Percentiles rank a stretch among this genome's conserved stretches.
phyloP scores from a whole-genome alignment of 805 yeast species.

The Millerozyma miso region DNA sequence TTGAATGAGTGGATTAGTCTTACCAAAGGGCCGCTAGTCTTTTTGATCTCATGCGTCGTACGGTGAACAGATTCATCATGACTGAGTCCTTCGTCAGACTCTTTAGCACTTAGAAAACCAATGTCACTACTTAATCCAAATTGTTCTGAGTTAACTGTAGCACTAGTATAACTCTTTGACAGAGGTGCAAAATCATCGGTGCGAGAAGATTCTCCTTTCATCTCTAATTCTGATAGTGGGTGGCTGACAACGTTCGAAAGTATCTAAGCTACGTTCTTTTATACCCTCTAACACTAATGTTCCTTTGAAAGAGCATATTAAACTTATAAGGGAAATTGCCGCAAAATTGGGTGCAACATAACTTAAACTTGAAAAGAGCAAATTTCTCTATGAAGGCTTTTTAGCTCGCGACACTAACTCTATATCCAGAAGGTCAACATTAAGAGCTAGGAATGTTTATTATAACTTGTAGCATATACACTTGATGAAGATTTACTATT shows the following conservation, averaged over 20 bases:
- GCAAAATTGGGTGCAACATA: slow-evolving; percentile 1
- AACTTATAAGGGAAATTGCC: slow-evolving; percentile 2
- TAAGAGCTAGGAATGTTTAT: not conserved
- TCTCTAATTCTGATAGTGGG: too few species aligned
- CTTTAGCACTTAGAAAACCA: not conserved
- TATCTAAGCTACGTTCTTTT: too few species aligned
- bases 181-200: not conserved
- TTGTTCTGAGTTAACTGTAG: not conserved
- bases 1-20: slow-evolving; percentile 7
- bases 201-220: too few species aligned
- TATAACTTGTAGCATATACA: not conserved
- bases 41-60: not conserved
- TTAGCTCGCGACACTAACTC: too few species aligned
- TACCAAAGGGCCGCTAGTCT: slow-evolving; percentile 1
- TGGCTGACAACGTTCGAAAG: too few species aligned
- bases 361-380: not conserved
- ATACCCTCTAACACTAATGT: too few species aligned
- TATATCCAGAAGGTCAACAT: not conserved
- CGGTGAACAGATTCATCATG: not conserved
- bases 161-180: not conserved
- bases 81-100: not conserved
- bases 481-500: not conserved
- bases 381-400: too few species aligned
- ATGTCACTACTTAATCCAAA: not conserved
- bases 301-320: not conserved